Base-by-base conservation (phyloP, 2,329 filamentous ascomycete genomes). In the Xylariaceae sp. region DNA sequence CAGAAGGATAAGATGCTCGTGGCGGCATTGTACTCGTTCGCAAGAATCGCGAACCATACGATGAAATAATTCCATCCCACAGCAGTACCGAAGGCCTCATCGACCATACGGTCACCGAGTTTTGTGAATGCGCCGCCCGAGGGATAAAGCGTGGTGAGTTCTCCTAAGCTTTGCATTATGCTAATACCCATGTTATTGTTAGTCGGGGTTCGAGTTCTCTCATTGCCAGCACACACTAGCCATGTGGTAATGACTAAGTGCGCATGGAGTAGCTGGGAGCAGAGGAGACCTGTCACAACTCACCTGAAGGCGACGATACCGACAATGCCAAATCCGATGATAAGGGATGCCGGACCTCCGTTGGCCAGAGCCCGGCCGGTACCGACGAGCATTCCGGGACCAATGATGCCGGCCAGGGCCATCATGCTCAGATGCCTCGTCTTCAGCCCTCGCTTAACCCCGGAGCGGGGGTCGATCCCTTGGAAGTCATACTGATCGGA, bases 1-100 rank as follows among this genome's bases (percentile, higher is more conserved):
- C 86, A 89, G 65, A 87, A 87, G 0, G 80, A 79, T 55, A 88
- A 75, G 59, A 89, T 87, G 66, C 81, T 85, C 53, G 81, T 85
- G 18, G 87, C 82, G 55, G 86, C 84, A 60, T 89, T 89, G 72
- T 88, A 89, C 71, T 90, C 87, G 67, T 88, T 89, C 48, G 86
- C 81, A 51, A 89, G 75, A 5, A 89, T 85, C 2, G 67, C 60
- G 44, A 69, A 67, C 66, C 67, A 71, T 52, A 88, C 85, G 67
- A 88, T 81, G 65, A 82, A 89, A 72, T 89, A 89, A 61, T 87
- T 88, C 86, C 86, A 89, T 5, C 87, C 87, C 0, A 90, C 80
- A 0, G 85, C 86, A 44, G 87, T 83, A 9, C 82, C 84, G 66
- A 89, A 86, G 0, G 86, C 86, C 67, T 85, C 84, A 69, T 90